Evolutionary conservation across 371 early-diverging fungal genomes (phyloP), one percentile per base, ranked within the genome.

Genomic region (Caulochytrium protostelioides): DNA sequence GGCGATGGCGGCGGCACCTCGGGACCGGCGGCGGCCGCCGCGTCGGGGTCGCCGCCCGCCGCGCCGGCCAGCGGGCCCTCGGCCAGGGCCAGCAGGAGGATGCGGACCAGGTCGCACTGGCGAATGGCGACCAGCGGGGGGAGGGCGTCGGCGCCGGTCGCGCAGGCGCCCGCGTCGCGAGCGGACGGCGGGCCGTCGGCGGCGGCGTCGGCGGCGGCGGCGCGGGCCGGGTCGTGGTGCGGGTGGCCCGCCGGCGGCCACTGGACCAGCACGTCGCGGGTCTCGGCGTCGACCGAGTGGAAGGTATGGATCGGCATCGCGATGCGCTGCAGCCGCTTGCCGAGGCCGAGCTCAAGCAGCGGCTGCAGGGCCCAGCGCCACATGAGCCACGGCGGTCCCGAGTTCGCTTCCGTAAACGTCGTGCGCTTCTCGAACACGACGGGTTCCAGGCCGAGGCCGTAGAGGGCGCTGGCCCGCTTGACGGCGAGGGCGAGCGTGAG

Each of bases 281-380:
- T 44, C 3, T 44, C 43, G 3, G 43, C 35, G 26, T 50, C 51
- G 1, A 36, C 20, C 1, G 29, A 33, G 21, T 44, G 36, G 21
- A 47, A 43, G 16, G 29, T 41, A 15, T 46, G 22, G 32, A 62
- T 42, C 7, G 58, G 54, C 20, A 34, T 32, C 4, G 54, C 48
- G 24, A 58, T 47, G 30, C 33, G 34, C 28, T 38, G 22, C 18
- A 62, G 37, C 8, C 51, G 38, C 16, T 47, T 46, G 7, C 58
- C 62, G 10, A 58, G 23, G 1, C 50, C 53, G 41, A 62, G 34
- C 33, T 56, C 57, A 18, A 55, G 22, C 20, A 58, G 42, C 9
- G 42, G 32, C 25, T 58, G 52, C 5, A 58, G 37, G 16, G 54
- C 57, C 50, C 56, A 54, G 15, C 53, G 36, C 57, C 57, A 62